Conservation (phyloP, 106 monocot species). For the Acanthochlamys bracteata region DNA sequence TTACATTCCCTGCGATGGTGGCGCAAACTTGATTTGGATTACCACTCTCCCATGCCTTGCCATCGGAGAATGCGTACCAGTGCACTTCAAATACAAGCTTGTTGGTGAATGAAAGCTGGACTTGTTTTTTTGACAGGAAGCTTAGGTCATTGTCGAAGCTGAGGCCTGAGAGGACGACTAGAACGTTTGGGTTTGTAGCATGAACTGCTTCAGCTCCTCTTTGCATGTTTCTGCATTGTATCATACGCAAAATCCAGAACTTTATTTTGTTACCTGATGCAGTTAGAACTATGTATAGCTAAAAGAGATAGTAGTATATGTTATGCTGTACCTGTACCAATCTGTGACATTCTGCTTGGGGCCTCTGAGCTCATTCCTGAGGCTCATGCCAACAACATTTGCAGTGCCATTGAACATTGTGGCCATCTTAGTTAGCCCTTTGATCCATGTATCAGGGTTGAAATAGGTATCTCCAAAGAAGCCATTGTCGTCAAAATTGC, state of each 20-base stretch:
- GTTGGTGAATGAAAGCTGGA: conserved; percentile 33
- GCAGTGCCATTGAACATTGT: conserved; percentile 39
- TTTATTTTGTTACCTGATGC: too few species aligned
- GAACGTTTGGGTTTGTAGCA: conserved; percentile 39
- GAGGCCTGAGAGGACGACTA: conserved; percentile 61
- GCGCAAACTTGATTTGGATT: conserved; percentile 53
- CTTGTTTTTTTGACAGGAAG: conserved; percentile 33
- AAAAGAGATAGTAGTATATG: too few species aligned
- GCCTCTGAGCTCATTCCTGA: conserved; percentile 76
- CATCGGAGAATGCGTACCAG: conserved; percentile 80
- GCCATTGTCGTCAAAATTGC: conserved; percentile 61
- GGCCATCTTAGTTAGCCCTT: conserved; percentile 44
- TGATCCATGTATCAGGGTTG: conserved; percentile 58
- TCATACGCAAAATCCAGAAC: too few species aligned
- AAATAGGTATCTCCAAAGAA: conserved; percentile 85
- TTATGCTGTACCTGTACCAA: conserved; percentile 78
- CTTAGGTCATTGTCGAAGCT: conserved; percentile 57
- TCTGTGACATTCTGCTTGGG: conserved; percentile 39
- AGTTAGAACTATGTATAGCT: too few species aligned
- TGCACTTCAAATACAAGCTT: conserved; percentile 75
- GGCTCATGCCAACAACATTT: conserved; percentile 75
- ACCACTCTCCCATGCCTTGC: conserved; percentile 49
- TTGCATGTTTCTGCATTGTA: conserved; percentile 53
- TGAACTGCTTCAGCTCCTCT: conserved; percentile 68
- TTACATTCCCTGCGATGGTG: conserved; percentile 12